Conservation (phyloP, 1,284 basidiomycete species). For the Ganoderma meredithae region DNA sequence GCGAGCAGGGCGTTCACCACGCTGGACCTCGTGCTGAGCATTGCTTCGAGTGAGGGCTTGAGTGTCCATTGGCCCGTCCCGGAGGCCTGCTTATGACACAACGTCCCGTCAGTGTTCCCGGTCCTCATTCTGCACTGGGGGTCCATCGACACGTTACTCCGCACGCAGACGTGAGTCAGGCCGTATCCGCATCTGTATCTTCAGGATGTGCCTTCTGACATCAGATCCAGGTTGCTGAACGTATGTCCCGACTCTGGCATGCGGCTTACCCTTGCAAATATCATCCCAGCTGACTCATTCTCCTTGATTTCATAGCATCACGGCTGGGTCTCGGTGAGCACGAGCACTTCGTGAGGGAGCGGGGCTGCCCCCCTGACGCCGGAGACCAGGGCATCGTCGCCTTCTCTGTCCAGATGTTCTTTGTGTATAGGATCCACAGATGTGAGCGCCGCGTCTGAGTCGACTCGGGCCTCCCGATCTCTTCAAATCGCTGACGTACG, state of each 20-base stretch:
- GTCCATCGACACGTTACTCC: neutral
- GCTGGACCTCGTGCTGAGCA: constrained; percentile 2
- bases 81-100: neutral
- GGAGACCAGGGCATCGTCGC: neutral
- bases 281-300: neutral
- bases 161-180: neutral
- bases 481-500: neutral
- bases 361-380: too few relatives aligned
- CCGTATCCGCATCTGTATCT: neutral
- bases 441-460: neutral
- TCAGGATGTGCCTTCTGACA: neutral
- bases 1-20: neutral
- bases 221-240: neutral
- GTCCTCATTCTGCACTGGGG: constrained; percentile 5
- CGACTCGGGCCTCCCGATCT: too few relatives aligned
- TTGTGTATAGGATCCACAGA: constrained; percentile 6
- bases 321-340: constrained; percentile 8
- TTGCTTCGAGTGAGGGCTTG: constrained; percentile 2
- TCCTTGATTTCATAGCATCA: neutral
- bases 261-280: too few relatives aligned
- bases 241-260: neutral
- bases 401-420: constrained; percentile 12
- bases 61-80: too few relatives aligned
- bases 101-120: neutral
- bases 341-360: neutral